phyloP scores from a whole-genome alignment of 2,329 filamentous ascomycete species.

The Beauveria sp. region DNA sequence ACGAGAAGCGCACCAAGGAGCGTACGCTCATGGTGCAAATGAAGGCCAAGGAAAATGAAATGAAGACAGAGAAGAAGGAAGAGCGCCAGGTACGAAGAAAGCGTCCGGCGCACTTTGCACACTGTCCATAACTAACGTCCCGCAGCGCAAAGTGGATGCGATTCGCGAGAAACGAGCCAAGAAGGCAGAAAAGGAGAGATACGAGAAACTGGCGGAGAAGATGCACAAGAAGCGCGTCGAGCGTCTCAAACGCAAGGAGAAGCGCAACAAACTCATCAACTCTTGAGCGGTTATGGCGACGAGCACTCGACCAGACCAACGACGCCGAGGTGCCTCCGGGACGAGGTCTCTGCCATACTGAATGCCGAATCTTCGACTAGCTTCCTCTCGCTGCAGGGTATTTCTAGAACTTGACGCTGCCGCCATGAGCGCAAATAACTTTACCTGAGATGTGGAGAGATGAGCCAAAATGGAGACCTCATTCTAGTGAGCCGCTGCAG shows the following conservation, averaged over 20 bases:
- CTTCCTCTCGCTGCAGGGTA: not conserved
- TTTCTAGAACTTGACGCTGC: not conserved
- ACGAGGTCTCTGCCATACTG: too few relatives aligned
- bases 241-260: constrained; percentile 87
- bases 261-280: constrained; percentile 80
- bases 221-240: constrained; percentile 97
- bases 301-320: not conserved
- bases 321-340: not conserved
- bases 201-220: constrained; percentile 90
- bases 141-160: constrained; percentile 63
- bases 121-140: not conserved
- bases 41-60: constrained; percentile 89
- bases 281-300: constrained; percentile 37
- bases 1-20: constrained; percentile 65
- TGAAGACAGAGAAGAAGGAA: constrained; percentile 94
- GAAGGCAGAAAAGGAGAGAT: constrained; percentile 90
- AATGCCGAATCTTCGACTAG: not conserved
- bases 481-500: not conserved
- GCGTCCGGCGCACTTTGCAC: not conserved
- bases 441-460: not conserved
- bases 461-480: not conserved
- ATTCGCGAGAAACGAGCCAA: constrained; percentile 80
- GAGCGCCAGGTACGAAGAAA: constrained; percentile 62
- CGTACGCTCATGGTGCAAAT: constrained; percentile 64
- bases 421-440: not conserved